Base-by-base conservation (phyloP, 2,329 filamentous ascomycete genomes). In the Epichloe typhina region DNA sequence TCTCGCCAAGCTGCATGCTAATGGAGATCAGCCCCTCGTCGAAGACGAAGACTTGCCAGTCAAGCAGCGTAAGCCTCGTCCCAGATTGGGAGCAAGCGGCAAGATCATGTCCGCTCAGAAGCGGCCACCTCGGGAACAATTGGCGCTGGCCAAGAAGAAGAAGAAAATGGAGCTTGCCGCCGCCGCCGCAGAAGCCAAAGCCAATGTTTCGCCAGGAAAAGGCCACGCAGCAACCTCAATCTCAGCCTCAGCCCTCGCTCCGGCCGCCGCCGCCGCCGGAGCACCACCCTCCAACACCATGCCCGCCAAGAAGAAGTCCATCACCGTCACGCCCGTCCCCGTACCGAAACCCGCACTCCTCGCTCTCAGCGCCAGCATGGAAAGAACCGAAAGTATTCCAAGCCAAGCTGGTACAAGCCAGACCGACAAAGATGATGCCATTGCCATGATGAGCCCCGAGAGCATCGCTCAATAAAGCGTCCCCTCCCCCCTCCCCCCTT, bases 41-140 rank as follows among this genome's bases (percentile, higher is more conserved):
- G 93, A 98, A 71, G 93, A 98, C 68, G 88, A 97, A 62, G 91
- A 98, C 58, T 72, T 98, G 23, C 93, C 94, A 15, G 80, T 84
- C 50, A 98, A 98, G 69, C 93, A 98, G 69, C 78, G 88, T 72
- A 84, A 71, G 69, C 88, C 71, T 23, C 74, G 78, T n/a, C 78
- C 80, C n/a, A 73, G 78, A 35, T 74, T 80, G 23, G 77, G 77
- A 36, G 78, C 80, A 19, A 90, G 84, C 19, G 88, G 88, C 61
- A 95, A 94, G 73, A 95, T 95, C 57, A 84, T 85, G 11, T 86
- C 83, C 49, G 87, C 88, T 35, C 82, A 89, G 59, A 95, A 94
- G 70, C 76, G 87, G 7, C 86, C 88, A 35, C 78, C 88, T 21
- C 83, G 86, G 62, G 87, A 93, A 64, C 86, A 90, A 64, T 82